phyloP scores from a whole-genome alignment of 192 early-diverging fungal genomes.

The Phycomyces nitens region DNA sequence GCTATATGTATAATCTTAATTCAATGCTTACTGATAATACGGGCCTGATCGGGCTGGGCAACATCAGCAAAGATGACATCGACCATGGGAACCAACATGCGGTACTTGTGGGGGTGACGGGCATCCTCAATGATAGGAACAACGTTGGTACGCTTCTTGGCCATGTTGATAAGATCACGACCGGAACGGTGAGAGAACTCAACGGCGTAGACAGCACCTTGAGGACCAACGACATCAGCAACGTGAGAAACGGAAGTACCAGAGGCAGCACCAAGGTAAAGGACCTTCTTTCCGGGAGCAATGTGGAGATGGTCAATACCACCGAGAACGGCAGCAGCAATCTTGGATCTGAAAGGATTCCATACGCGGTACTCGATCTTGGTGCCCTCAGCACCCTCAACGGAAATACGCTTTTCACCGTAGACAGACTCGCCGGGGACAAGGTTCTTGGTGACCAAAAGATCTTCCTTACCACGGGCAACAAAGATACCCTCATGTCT shows the following conservation, averaged over 20 bases:
- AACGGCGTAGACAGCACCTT: slow-evolving; percentile 97
- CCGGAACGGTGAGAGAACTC: slow-evolving; percentile 99
- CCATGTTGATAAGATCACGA: slow-evolving; percentile 99
- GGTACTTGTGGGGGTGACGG: slow-evolving; percentile 99
- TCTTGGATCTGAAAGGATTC: slow-evolving; percentile 99
- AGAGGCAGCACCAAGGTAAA: slow-evolving; percentile 94
- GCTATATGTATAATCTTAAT: background rate
- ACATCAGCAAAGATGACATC: slow-evolving; percentile 99
- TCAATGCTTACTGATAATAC: slow-evolving; percentile 68
- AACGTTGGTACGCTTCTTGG: slow-evolving; percentile 99
- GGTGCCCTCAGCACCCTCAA: slow-evolving; percentile 91
- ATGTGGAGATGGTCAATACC: slow-evolving; percentile 96
- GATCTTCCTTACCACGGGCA: slow-evolving; percentile 98
- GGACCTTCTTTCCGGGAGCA: slow-evolving; percentile 91
- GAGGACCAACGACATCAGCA: slow-evolving; percentile 93
- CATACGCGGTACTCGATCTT: slow-evolving; percentile 99
- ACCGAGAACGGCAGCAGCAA: slow-evolving; percentile 95
- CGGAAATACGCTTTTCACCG: slow-evolving; percentile 96
- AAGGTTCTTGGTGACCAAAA: slow-evolving; percentile 97
- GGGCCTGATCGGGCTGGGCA: slow-evolving; percentile 99
- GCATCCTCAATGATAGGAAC: slow-evolving; percentile 99
- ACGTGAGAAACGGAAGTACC: slow-evolving; percentile 97
- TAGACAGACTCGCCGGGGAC: slow-evolving; percentile 97
- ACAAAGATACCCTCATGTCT: slow-evolving; percentile 94
- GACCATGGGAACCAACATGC: slow-evolving; percentile 97